A percentile compares a stretch with the other conserved stretches of the same genome.
phyloP scores from a whole-genome alignment of 2,329 filamentous ascomycete species.

The Zasmidium citrigriseum region DNA sequence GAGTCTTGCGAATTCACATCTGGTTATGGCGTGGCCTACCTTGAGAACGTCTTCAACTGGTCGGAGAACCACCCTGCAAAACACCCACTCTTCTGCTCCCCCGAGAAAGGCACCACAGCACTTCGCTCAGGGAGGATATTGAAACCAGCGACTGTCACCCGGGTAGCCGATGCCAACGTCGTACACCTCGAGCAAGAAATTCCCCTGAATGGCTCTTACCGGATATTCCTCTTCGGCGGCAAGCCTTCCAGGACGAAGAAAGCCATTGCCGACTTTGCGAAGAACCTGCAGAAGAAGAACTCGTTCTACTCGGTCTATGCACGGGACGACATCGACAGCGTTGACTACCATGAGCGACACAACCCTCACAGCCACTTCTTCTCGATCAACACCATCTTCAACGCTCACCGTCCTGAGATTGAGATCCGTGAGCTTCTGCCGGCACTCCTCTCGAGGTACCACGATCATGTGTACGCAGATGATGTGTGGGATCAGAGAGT shows the following conservation, averaged over 20 bases:
- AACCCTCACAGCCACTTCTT: slow-evolving; percentile 85
- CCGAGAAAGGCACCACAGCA: slow-evolving; percentile 54
- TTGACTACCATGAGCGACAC: slow-evolving; percentile 77
- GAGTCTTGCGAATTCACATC: slow-evolving; percentile 89
- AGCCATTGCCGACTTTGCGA: slow-evolving; percentile 71
- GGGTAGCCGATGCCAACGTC: slow-evolving; percentile 84
- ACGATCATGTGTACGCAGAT: slow-evolving; percentile 83
- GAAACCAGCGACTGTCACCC: slow-evolving; percentile 76
- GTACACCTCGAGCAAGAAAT: slow-evolving; percentile 90
- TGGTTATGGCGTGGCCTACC: slow-evolving; percentile 86
- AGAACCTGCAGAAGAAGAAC: slow-evolving; percentile 61
- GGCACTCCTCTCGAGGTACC: slow-evolving; percentile 69
- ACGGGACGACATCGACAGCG: slow-evolving; percentile 60
- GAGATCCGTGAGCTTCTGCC: slow-evolving; percentile 74
- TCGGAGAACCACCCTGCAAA: slow-evolving; percentile 69
- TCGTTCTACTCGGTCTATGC: slow-evolving; percentile 73
- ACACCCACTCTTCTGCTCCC: slow-evolving; percentile 68
- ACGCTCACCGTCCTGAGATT: slow-evolving; percentile 65
- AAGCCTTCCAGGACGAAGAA: slow-evolving; percentile 58
- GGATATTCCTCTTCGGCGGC: slow-evolving; percentile 85
- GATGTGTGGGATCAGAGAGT: slow-evolving; percentile 74
- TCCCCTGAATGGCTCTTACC: slow-evolving; percentile 83
- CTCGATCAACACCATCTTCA: slow-evolving; percentile 75
- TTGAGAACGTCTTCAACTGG: slow-evolving; percentile 83
- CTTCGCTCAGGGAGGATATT: slow-evolving; percentile 75